Percentiles rank a stretch among this genome's conserved stretches.
phyloP scores from a whole-genome alignment of 495 filamentous ascomycete genomes.

The Oidiodendron maius region DNA sequence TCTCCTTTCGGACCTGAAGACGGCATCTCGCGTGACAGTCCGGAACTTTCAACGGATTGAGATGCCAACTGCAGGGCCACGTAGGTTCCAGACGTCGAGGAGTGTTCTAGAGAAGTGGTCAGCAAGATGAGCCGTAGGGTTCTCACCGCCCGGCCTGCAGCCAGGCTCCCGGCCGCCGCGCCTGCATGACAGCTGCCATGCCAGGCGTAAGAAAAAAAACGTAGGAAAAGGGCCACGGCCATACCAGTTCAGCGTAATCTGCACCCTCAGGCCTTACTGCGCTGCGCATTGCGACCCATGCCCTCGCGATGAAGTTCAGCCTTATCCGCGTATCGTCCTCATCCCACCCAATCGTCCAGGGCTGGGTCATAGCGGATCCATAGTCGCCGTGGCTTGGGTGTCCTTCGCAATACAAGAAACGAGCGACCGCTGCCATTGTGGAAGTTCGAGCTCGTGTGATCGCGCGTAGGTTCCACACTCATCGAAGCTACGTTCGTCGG shows the following conservation, averaged over 20 bases:
- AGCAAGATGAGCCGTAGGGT: conserved; percentile 23
- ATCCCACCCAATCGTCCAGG: conserved; percentile 29
- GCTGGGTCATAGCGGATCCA: conserved; percentile 19
- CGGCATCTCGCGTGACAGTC: conserved; percentile 1
- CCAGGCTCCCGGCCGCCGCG: conserved; percentile 19
- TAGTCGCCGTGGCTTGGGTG: conserved; percentile 20
- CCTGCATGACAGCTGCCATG: conserved; percentile 23
- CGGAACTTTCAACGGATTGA: conserved; percentile 15
- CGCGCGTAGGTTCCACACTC: conserved; percentile 22
- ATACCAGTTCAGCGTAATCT: conserved; percentile 17
- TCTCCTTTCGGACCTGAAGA: neutral
- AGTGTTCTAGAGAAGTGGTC: conserved; percentile 20
- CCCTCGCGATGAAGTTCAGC: conserved; percentile 29
- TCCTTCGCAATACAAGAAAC: conserved; percentile 17
- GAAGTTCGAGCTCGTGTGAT: conserved; percentile 19
- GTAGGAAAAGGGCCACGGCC: conserved; percentile 11
- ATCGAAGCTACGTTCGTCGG: conserved; percentile 21
- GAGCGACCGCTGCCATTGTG: conserved; percentile 26
- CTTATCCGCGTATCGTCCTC: conserved; percentile 31
- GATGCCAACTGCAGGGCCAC: conserved; percentile 18
- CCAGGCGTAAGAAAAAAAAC: conserved; percentile 7
- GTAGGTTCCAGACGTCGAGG: conserved; percentile 17
- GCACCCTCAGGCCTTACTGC: conserved; percentile 21
- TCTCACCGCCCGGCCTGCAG: conserved; percentile 23
- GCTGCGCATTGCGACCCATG: conserved; percentile 27